Evolutionary conservation across 2,329 filamentous ascomycete genomes (phyloP).

Genomic region (Penicillium sclerotiorum): DNA sequence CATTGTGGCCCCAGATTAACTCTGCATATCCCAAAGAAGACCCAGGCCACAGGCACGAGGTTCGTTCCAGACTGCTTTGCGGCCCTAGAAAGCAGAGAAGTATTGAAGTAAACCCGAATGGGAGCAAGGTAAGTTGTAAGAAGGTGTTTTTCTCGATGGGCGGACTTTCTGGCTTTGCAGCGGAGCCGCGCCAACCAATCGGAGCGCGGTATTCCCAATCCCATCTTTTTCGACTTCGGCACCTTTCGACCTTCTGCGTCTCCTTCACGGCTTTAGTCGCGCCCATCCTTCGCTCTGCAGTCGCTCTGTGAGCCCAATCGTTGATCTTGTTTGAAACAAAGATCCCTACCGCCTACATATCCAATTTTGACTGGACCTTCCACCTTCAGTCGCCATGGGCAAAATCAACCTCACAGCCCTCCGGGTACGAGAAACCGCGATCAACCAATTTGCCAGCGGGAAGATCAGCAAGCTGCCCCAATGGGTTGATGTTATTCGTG

Average conservation of each 20-base stretch:
- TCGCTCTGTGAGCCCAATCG: background rate
- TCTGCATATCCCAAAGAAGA: constrained; percentile 34
- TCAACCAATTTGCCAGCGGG: constrained; percentile 40
- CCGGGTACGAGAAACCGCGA: constrained; percentile 47
- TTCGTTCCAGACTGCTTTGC: constrained; percentile 16
- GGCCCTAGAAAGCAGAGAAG: constrained; percentile 6
- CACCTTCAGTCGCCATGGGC: constrained; percentile 39
- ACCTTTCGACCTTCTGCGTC: constrained; percentile 11
- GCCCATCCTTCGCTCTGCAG: background rate
- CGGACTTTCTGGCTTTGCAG: constrained; percentile 31
- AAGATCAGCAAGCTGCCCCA: constrained; percentile 40
- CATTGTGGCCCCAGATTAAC: constrained; percentile 57
- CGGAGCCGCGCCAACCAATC: constrained; percentile 43
- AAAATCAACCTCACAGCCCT: constrained; percentile 51
- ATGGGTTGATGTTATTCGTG: constrained; percentile 61
- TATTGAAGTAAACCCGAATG: constrained; percentile 5
- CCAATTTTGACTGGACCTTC: background rate
- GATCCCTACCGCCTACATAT: background rate
- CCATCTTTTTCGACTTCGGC: constrained; percentile 39
- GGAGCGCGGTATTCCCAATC: constrained; percentile 37
- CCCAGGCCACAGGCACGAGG: constrained; percentile 22
- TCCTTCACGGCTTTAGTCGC: constrained; percentile 1
- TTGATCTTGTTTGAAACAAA: background rate
- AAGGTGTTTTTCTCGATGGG: constrained; percentile 28
- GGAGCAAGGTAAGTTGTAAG: constrained; percentile 11